Conservation (phyloP, 371 early-diverging fungal species). For the Dipsacomyces acuminosporus region DNA sequence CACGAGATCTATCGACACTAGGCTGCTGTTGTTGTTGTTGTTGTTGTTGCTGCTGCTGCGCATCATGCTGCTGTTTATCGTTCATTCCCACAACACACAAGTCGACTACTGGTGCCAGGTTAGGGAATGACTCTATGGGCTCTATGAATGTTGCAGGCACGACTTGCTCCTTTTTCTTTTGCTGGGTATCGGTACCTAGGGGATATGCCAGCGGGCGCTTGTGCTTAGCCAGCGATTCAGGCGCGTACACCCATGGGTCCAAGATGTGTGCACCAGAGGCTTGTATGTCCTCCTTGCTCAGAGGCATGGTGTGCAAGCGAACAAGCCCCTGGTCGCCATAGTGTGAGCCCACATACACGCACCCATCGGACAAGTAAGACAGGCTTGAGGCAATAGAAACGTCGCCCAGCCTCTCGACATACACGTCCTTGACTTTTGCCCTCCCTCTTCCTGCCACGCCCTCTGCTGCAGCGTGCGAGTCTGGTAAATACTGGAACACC, state of each 20-base stretch:
- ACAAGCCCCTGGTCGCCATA: slow-evolving; percentile 78
- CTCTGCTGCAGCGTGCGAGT: too few species aligned
- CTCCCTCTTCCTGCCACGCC: slow-evolving; percentile 10
- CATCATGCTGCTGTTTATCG: slow-evolving; percentile 1
- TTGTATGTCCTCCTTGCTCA: not conserved
- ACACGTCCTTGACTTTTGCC: slow-evolving; percentile 16
- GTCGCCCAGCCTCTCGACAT: slow-evolving; percentile 49
- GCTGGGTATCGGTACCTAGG: slow-evolving; percentile 5
- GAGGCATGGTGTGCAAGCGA: slow-evolving; percentile 24
- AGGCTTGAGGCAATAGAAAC: slow-evolving; percentile 62
- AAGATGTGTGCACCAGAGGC: not conserved
- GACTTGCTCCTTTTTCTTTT: not conserved
- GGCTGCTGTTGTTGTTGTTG: not conserved
- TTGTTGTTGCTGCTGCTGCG: slow-evolving; percentile 1
- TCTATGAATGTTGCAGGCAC: slow-evolving; percentile 45
- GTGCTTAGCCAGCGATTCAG: not conserved
- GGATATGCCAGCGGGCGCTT: slow-evolving; percentile 10
- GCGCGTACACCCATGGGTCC: slow-evolving; percentile 3
- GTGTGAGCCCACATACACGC: slow-evolving; percentile 75
- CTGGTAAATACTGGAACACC: slow-evolving; percentile 46
- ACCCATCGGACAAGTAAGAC: slow-evolving; percentile 59
- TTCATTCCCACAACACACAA: slow-evolving; percentile 74
- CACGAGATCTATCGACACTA: too few species aligned
- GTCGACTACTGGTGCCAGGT: slow-evolving; percentile 82
- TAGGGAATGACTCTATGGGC: slow-evolving; percentile 60